phyloP scores from a whole-genome alignment of 2,329 filamentous ascomycete genomes.

The Xylaria sp. region DNA sequence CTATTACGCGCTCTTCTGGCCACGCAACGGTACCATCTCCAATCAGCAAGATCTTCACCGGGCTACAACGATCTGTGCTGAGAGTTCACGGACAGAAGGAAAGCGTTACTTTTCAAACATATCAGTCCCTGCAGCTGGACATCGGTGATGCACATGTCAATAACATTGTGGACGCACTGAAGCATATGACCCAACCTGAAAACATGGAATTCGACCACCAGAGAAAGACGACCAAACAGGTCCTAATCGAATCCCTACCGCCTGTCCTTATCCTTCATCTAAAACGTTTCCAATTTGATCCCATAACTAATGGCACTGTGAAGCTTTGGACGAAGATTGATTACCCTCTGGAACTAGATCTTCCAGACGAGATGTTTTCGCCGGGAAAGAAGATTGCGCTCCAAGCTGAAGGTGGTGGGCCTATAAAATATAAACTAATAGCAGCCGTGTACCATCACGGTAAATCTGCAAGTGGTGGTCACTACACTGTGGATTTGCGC shows the following conservation, averaged over 20 bases:
- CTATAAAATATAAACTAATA: constrained; percentile 84
- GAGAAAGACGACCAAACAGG: constrained; percentile 78
- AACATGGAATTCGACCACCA: constrained; percentile 44
- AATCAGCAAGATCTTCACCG: constrained; percentile 92
- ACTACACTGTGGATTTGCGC: constrained; percentile 97
- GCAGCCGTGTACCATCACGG: constrained; percentile 97
- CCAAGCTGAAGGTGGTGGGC: constrained; percentile 65
- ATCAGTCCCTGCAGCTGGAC: constrained; percentile 92
- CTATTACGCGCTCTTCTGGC: constrained; percentile 86
- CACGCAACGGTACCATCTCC: constrained; percentile 75
- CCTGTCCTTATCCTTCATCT: constrained; percentile 92
- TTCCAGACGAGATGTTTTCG: constrained; percentile 88
- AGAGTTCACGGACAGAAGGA: constrained; percentile 85
- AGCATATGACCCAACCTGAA: constrained; percentile 81
- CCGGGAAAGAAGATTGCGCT: constrained; percentile 72
- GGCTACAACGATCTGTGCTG: constrained; percentile 87
- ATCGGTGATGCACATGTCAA: constrained; percentile 86
- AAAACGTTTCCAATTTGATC: constrained; percentile 97
- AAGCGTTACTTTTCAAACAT: constrained; percentile 91
- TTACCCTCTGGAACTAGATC: constrained; percentile 92
- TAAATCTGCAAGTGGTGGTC: constrained; percentile 92
- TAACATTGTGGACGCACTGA: constrained; percentile 91
- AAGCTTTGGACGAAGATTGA: constrained; percentile 99
- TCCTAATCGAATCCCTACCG: constrained; percentile 90
- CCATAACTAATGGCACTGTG: constrained; percentile 78